Evolutionary conservation across 495 filamentous ascomycete genomes (phyloP).

Genomic region (Aspergillus homomorphus): DNA sequence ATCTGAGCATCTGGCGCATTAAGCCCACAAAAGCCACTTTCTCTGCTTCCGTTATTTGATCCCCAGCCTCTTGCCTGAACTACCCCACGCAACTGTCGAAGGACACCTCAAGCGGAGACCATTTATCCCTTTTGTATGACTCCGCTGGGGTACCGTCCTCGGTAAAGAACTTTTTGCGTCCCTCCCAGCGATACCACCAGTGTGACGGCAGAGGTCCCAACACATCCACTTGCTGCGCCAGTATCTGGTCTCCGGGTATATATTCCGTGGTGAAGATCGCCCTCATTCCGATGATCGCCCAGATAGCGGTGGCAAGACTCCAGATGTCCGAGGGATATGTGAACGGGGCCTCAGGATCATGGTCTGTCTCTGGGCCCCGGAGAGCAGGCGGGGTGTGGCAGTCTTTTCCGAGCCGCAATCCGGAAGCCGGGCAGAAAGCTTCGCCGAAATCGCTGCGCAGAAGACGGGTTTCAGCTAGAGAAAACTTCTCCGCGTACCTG

Average conservation of each 20-base stretch:
- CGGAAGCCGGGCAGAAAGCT: conserved; percentile 24
- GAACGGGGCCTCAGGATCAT: conserved; percentile 27
- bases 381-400: conserved; percentile 28
- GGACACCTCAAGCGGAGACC: too few relatives aligned
- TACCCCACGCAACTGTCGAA: too few relatives aligned
- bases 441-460: conserved; percentile 39
- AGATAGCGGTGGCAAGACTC: conserved; percentile 34
- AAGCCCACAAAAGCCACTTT: too few relatives aligned
- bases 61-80: too few relatives aligned
- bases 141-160: too few relatives aligned
- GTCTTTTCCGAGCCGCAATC: conserved; percentile 27
- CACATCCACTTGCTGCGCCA: conserved; percentile 29
- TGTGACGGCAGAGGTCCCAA: conserved; percentile 2
- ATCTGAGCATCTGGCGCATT: too few relatives aligned
- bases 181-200: too few relatives aligned
- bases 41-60: too few relatives aligned
- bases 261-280: conserved; percentile 31
- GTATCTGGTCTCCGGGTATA: conserved; percentile 24
- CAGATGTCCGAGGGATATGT: conserved; percentile 35
- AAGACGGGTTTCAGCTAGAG: conserved; percentile 22
- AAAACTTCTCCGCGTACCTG: conserved; percentile 29
- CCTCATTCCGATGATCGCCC: conserved; percentile 39
- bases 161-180: too few relatives aligned
- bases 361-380: conserved; percentile 33
- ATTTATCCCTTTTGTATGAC: too few relatives aligned